A percentile compares a stretch with the other conserved stretches of the same genome.
phyloP scores from a whole-genome alignment of 805 yeast species.

The Candida hungchunana region DNA sequence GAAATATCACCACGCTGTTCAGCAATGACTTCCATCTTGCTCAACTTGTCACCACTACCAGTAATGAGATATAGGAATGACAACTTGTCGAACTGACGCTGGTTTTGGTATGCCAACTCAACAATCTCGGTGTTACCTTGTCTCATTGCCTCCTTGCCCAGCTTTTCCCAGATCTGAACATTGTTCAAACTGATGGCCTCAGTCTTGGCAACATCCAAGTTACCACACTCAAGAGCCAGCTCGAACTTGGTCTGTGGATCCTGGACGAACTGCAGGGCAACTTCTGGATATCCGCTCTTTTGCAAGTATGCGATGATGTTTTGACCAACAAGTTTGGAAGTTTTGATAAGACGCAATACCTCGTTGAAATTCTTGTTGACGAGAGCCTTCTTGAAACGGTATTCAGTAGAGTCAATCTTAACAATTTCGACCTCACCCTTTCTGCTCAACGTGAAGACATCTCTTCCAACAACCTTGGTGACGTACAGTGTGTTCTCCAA shows the following conservation, averaged over 20 bases:
- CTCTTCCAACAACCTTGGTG: slow-evolving; percentile 61
- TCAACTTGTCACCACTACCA: slow-evolving; percentile 72
- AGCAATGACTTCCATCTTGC: slow-evolving; percentile 85
- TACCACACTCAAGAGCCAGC: slow-evolving; percentile 90
- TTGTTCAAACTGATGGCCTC: slow-evolving; percentile 80
- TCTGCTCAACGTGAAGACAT: slow-evolving; percentile 79
- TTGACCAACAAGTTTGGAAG: slow-evolving; percentile 93
- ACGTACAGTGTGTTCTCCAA: slow-evolving; percentile 84
- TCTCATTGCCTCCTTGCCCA: slow-evolving; percentile 79
- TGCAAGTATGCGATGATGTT: slow-evolving; percentile 93
- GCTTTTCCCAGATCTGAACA: slow-evolving; percentile 68
- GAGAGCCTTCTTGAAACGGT: slow-evolving; percentile 90
- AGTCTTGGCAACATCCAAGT: slow-evolving; percentile 76
- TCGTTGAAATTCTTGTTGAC: slow-evolving; percentile 87
- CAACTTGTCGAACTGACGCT: slow-evolving; percentile 80
- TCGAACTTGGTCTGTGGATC: slow-evolving; percentile 96
- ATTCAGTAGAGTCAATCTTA: slow-evolving; percentile 92
- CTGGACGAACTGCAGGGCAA: slow-evolving; percentile 94
- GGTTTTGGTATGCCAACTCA: slow-evolving; percentile 85
- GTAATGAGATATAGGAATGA: slow-evolving; percentile 83
- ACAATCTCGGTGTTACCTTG: slow-evolving; percentile 87
- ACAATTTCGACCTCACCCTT: slow-evolving; percentile 77
- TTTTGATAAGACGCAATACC: slow-evolving; percentile 82
- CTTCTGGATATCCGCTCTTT: slow-evolving; percentile 93
- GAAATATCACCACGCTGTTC: slow-evolving; percentile 79